These are phyloP conservation scores for Cryptosporidium felis DNA, from an alignment of 169 alveolate genomes.

Conservation along the genomic window DNA sequence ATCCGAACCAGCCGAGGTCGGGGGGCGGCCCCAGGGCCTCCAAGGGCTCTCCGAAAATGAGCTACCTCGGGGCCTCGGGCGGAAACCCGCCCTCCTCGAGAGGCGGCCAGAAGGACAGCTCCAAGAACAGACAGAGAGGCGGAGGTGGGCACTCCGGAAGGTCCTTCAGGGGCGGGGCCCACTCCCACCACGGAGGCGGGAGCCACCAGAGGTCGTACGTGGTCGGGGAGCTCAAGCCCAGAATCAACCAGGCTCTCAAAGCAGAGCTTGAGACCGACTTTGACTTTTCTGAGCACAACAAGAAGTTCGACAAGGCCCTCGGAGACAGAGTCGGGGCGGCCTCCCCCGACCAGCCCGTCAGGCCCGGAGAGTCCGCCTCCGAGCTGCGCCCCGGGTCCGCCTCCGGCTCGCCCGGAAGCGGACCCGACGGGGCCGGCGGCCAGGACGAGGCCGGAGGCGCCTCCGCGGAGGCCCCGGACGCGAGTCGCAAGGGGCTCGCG, in stretches of 20 bases:
- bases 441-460: too few relatives aligned
- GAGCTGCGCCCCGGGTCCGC: too few relatives aligned
- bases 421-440: too few relatives aligned
- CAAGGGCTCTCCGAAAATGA: constrained; percentile 5
- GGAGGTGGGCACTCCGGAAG: background rate
- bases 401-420: too few relatives aligned
- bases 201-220: constrained; percentile 47
- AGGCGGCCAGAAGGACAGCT: background rate
- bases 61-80: background rate
- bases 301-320: constrained; percentile 51
- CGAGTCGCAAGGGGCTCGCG: background rate
- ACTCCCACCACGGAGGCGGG: background rate
- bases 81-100: background rate
- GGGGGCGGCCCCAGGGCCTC: background rate
- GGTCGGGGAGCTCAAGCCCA: constrained; percentile 65
- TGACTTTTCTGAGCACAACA: constrained; percentile 66
- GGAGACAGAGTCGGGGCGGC: background rate
- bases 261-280: constrained; percentile 69
- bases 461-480: too few relatives aligned
- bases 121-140: constrained; percentile 35
- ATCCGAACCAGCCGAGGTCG: background rate
- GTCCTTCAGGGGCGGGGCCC: constrained; percentile 1
- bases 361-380: background rate
- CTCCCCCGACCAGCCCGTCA: background rate
- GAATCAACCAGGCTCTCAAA: constrained; percentile 65